Evolutionary conservation across 352 stramenopile genomes (phyloP), one percentile per base, ranked within the genome.

Genomic region (Pythium myriotylum): DNA sequence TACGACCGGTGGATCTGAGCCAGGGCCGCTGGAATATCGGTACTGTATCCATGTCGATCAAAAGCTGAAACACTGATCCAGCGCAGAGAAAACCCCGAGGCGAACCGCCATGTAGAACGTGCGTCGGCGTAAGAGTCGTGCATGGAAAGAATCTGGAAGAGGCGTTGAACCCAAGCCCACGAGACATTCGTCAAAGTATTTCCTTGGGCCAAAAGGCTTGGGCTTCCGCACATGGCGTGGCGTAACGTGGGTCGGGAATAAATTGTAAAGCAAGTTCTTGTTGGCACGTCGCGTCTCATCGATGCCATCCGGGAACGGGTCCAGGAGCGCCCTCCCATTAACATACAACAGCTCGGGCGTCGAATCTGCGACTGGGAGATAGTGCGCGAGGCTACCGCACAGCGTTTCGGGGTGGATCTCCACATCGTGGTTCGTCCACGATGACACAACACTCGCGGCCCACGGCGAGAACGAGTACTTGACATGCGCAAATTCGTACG

Each of bases 381-480:
- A 91, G 43, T 92, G 84, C 6, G 74, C 70, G 26, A 90, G 72
- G 59, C 71, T 85, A 7, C 84, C 84, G 39, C 84, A 92, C 0
- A 92, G 68, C 4, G 82, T 89, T 29, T 77, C 61, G 1, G 71
- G 56, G 45, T 90, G 80, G 0, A 70, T 46, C 24, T 72, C 47
- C 60, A 90, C 76, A 56, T 91, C 84, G 5, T 74, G 47, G 39
- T 85, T 86, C 5, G 80, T 27, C 0, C 50, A 67, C 3, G 70
- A 71, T 0, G 74, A 74, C 8, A 90, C 67, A 48, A 80, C 74
- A 3, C 73, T 83, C 4, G 78, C 72, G 0, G 77, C 79, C 76
- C 73, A 89, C 0, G 82, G 82, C 5, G 79, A 91, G 63, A 92
- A 92, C 29, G 70, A 73, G 42, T 91, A 92, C 6, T 68, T 37